Conservation (phyloP, 2,329 filamentous ascomycete species). For the Calonectria ilicicola region DNA sequence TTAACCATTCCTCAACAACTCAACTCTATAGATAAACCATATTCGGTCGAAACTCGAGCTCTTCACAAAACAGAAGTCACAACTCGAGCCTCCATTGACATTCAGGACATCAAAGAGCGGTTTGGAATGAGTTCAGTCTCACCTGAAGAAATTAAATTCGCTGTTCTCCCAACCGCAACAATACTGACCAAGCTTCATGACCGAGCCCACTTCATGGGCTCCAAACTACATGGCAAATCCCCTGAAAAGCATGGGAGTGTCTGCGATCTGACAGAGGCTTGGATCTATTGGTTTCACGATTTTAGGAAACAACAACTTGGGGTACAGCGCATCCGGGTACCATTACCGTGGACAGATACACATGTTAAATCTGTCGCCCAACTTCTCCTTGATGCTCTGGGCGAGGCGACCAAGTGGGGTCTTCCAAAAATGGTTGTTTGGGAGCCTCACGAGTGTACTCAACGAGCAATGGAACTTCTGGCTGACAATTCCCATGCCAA, state of each 20-base stretch:
- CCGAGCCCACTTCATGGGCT: not conserved
- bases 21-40: not conserved
- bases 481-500: not conserved
- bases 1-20: not conserved
- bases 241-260: not conserved
- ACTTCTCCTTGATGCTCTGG: not conserved
- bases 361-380: not conserved
- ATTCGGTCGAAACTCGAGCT: not conserved
- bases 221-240: not conserved
- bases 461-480: not conserved
- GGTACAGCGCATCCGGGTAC: not conserved
- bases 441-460: not conserved
- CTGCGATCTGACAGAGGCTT: not conserved
- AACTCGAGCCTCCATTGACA: not conserved
- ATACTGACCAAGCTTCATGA: not conserved
- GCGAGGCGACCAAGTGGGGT: not conserved
- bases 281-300: not conserved
- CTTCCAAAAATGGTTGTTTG: not conserved
- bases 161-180: not conserved
- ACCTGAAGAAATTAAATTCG: not conserved
- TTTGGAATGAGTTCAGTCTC: not conserved
- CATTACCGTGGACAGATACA: not conserved
- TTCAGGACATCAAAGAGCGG: not conserved
- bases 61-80: not conserved
- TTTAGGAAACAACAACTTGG: not conserved